phyloP scores from a whole-genome alignment of 2,329 filamentous ascomycete species.

The Colletotrichum tanaceti region DNA sequence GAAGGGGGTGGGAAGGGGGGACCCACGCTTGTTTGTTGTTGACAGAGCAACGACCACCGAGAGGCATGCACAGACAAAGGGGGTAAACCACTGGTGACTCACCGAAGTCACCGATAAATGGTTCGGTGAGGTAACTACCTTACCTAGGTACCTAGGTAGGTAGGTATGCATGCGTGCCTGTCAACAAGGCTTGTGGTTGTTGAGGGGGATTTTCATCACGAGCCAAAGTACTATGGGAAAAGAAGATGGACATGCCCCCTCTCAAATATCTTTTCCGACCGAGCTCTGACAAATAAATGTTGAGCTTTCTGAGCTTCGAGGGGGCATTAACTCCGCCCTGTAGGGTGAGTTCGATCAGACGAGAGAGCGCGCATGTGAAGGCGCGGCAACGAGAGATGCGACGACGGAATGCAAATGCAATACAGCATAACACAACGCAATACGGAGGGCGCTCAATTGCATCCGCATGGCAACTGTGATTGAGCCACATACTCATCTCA shows the following conservation, averaged over 20 bases:
- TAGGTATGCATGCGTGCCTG: background rate
- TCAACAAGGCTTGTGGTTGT: background rate
- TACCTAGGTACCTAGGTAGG: too few species aligned
- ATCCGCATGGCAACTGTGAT: too few species aligned
- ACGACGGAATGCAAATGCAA: background rate
- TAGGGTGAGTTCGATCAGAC: background rate
- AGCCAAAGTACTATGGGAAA: background rate
- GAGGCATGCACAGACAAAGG: constrained; percentile 36
- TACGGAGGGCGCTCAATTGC: background rate
- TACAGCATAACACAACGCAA: background rate
- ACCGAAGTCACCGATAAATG: too few species aligned
- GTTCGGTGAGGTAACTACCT: too few species aligned
- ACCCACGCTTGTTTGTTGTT: constrained; percentile 39
- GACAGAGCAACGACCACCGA: constrained; percentile 38
- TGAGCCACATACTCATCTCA: background rate
- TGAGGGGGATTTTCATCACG: background rate
- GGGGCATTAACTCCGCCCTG: background rate
- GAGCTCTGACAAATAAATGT: background rate
- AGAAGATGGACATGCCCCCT: too few species aligned
- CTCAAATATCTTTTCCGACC: background rate
- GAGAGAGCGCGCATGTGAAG: background rate
- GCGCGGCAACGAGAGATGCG: background rate
- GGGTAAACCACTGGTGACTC: background rate
- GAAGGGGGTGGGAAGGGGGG: constrained; percentile 38
- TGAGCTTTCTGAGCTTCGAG: constrained; percentile 5